Conservation (phyloP, 192 early-diverging fungal species). For the Podila clonocystis region DNA sequence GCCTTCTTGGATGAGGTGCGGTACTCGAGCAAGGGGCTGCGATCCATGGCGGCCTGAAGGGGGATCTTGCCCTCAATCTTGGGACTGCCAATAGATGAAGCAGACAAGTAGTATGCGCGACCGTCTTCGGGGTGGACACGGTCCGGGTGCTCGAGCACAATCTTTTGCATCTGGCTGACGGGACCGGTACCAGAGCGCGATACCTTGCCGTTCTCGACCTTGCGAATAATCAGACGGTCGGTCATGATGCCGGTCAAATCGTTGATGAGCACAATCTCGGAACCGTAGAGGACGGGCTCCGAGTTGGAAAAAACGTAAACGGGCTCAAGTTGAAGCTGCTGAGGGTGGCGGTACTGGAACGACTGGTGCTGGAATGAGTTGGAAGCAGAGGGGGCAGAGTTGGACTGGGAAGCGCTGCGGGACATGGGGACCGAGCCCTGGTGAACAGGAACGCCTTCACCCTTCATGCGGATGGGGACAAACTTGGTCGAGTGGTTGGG, state of each 20-base stretch:
- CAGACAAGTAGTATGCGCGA: constrained; percentile 55
- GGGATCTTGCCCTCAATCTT: constrained; percentile 54
- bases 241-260: constrained; percentile 72
- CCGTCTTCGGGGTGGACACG: constrained; percentile 37
- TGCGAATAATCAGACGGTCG: constrained; percentile 79
- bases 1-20: constrained; percentile 51
- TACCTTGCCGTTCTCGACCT: constrained; percentile 82
- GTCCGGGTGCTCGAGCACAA: constrained; percentile 68
- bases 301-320: constrained; percentile 42
- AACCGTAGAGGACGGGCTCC: constrained; percentile 72
- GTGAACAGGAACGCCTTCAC: constrained; percentile 6
- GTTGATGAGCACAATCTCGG: constrained; percentile 77
- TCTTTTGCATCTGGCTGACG: constrained; percentile 89
- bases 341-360: constrained; percentile 40
- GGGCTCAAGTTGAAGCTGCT: constrained; percentile 42
- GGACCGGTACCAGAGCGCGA: constrained; percentile 70
- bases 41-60: constrained; percentile 49
- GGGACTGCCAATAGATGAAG: constrained; percentile 47
- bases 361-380: constrained; percentile 8
- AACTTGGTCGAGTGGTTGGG: constrained; percentile 44
- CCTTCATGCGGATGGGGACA: constrained; percentile 53
- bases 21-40: constrained; percentile 48
- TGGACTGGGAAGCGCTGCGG: constrained; percentile 13
- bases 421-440: constrained; percentile 14
- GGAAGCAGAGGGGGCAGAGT: neutral